These are phyloP conservation scores for Starmerella potacharoeniae DNA, from an alignment of 805 yeast species.

Conservation along the genomic window DNA sequence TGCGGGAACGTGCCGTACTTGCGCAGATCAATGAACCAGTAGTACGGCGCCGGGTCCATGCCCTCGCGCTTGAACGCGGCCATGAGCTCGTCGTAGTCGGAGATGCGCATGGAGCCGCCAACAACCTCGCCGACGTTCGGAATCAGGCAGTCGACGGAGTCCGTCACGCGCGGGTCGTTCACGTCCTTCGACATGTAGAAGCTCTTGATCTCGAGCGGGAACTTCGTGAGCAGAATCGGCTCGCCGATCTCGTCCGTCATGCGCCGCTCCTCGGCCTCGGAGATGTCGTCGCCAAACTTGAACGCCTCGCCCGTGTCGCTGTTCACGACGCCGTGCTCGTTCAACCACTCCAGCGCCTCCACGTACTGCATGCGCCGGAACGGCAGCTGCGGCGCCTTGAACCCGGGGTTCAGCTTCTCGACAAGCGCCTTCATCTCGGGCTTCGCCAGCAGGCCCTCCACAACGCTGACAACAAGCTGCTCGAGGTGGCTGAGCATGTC, in stretches of 20 bases:
- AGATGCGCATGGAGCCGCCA: conserved; percentile 98
- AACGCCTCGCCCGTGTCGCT: conserved; percentile 79
- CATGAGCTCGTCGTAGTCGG: conserved; percentile 63
- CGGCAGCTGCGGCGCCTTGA: conserved; percentile 71
- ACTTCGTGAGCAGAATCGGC: conserved; percentile 83
- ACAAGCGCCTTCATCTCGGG: conserved; percentile 86
- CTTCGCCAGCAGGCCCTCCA: conserved; percentile 71
- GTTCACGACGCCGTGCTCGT: conserved; percentile 86
- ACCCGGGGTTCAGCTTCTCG: conserved; percentile 84
- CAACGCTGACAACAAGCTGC: conserved; percentile 53
- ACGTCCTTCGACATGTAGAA: conserved; percentile 92
- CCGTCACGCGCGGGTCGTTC: conserved; percentile 91
- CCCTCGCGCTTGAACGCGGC: conserved; percentile 91
- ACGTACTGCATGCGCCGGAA: conserved; percentile 85
- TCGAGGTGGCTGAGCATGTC: conserved; percentile 81
- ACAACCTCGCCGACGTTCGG: conserved; percentile 98
- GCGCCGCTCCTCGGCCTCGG: conserved; percentile 98
- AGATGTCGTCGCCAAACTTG: conserved; percentile 97
- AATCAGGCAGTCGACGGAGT: conserved; percentile 95
- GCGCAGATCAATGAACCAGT: conserved; percentile 94
- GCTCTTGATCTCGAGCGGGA: conserved; percentile 95
- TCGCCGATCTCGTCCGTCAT: conserved; percentile 92
- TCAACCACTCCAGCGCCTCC: conserved; percentile 90
- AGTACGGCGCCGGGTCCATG: conserved; percentile 70
- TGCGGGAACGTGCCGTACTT: conserved; percentile 96